A percentile compares a stretch with the other conserved stretches of the same genome.
phyloP scores from a whole-genome alignment of 1,284 basidiomycete genomes.

The Gomphus bonarii region DNA sequence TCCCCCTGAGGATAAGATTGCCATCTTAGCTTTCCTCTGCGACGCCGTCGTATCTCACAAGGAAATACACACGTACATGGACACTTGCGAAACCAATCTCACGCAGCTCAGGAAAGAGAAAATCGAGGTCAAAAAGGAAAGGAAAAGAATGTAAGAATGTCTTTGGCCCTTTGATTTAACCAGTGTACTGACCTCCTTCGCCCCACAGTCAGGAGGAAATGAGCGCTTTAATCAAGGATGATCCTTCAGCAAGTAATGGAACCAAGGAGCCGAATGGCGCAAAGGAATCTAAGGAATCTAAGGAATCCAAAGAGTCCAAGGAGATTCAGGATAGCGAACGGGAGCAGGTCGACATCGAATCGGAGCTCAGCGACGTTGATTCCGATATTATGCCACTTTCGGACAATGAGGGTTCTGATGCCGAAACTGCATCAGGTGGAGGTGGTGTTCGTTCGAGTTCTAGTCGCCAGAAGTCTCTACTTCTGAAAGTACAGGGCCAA shows the following conservation, averaged over 20 bases:
- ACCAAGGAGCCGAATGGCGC: constrained; percentile 16
- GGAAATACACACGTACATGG: constrained; percentile 79
- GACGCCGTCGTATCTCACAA: constrained; percentile 88
- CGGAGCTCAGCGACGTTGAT: constrained; percentile 60
- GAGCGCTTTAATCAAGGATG: constrained; percentile 39
- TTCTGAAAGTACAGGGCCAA: constrained; percentile 39
- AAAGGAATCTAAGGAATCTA: constrained; percentile 17
- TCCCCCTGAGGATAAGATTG: constrained; percentile 70
- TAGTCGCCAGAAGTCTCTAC: constrained; percentile 40
- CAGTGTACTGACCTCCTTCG: constrained; percentile 4
- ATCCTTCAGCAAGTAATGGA: constrained; percentile 14
- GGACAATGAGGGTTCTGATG: constrained; percentile 23
- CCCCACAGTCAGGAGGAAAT: constrained; percentile 59
- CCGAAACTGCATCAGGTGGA: constrained; percentile 34
- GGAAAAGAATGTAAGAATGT: constrained; percentile 71
- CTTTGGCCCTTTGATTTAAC: background rate
- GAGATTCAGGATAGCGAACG: constrained; percentile 33
- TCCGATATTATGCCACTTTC: constrained; percentile 34
- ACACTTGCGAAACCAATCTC: constrained; percentile 79
- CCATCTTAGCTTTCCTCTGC: constrained; percentile 81
- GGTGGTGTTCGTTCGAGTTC: constrained; percentile 36
- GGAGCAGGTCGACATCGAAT: constrained; percentile 45
- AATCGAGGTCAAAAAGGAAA: constrained; percentile 84
- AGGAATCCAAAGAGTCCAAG: constrained; percentile 22
- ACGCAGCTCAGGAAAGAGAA: constrained; percentile 93